Conservation (phyloP, 257 asterid species). For the Avicennia marina region DNA sequence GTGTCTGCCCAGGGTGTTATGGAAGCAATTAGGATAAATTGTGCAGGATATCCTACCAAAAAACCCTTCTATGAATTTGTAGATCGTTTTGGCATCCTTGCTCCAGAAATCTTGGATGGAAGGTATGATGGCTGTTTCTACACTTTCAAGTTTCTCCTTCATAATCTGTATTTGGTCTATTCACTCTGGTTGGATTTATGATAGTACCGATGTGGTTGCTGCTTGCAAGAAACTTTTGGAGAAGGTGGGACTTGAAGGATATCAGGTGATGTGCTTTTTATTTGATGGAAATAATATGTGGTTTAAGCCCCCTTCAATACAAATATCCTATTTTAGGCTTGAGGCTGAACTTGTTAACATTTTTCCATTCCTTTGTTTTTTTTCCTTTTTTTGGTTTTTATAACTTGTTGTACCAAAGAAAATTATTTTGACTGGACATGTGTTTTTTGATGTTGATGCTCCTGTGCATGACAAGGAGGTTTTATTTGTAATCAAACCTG, state of each 20-base stretch:
- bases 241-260: conserved; percentile 92
- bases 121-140: conserved; percentile 40
- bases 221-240: conserved; percentile 93
- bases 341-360: too few species aligned
- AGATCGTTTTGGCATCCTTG: conserved; percentile 93
- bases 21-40: conserved; percentile 99
- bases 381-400: too few species aligned
- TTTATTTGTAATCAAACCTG: too few species aligned
- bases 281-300: too few species aligned
- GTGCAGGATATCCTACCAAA: conserved; percentile 98
- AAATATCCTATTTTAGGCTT: too few species aligned
- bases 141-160: neutral
- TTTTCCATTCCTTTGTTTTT: too few species aligned
- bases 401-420: too few species aligned
- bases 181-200: conserved; percentile 3
- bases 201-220: conserved; percentile 82
- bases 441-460: too few species aligned
- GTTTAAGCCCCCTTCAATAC: too few species aligned
- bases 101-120: conserved; percentile 82
- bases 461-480: too few species aligned
- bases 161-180: neutral
- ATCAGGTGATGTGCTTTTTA: conserved; percentile 56
- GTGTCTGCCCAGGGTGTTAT: conserved; percentile 72
- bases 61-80: conserved; percentile 78
- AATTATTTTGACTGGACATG: too few species aligned